Percentiles rank a stretch among this genome's conserved stretches.
Evolutionary conservation across 305 asterid species (phyloP).

Genomic region (Solanum aculeatissimum): DNA sequence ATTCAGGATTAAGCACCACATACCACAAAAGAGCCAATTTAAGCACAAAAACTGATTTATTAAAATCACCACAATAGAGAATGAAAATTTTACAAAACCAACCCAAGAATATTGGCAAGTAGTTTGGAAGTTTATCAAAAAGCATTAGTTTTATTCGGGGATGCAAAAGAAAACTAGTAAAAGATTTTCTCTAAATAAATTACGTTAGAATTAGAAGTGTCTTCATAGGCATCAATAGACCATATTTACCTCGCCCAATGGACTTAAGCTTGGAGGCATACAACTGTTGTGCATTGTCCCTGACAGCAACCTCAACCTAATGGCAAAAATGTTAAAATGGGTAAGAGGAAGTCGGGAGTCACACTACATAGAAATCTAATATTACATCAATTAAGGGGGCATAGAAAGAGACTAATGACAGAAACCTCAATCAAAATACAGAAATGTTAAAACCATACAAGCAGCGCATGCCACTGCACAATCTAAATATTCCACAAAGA

Average conservation of each 20-base stretch:
- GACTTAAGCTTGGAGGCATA: conserved; percentile 61
- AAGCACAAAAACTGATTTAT: neutral
- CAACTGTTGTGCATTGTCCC: conserved; percentile 87
- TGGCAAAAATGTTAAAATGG: neutral
- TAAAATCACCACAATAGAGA: neutral
- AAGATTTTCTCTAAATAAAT: neutral
- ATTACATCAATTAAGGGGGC: neutral
- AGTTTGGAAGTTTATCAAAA: neutral
- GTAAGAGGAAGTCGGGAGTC: neutral
- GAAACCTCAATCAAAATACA: neutral
- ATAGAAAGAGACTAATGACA: neutral
- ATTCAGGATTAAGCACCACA: neutral
- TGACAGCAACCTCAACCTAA: conserved; percentile 91
- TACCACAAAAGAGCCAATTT: neutral
- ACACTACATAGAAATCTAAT: neutral
- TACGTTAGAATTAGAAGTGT: neutral
- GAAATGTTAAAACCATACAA: neutral
- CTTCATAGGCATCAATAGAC: neutral
- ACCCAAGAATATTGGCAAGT: neutral
- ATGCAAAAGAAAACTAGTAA: neutral
- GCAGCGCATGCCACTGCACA: neutral
- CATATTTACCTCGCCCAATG: conserved; percentile 43
- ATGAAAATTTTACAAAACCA: neutral
- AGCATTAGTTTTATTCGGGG: neutral
- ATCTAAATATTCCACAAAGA: neutral